phyloP scores from a whole-genome alignment of 331 rosid genomes.

The Malus hybrid region DNA sequence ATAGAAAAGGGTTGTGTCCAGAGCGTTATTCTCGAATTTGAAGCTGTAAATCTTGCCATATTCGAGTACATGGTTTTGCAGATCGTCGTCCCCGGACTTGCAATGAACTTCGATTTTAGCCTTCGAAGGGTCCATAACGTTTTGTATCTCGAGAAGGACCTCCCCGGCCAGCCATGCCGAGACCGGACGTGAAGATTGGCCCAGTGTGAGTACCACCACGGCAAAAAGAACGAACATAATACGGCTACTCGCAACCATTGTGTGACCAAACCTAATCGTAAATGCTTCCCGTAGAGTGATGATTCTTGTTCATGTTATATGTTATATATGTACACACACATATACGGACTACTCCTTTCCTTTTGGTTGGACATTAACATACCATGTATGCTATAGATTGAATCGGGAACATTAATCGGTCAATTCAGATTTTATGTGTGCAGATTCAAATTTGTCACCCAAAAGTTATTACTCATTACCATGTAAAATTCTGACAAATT shows the following conservation, averaged over 20 bases:
- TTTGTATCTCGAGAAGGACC: not conserved
- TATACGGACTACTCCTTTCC: no score
- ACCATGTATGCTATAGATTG: not conserved
- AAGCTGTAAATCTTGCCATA: not conserved
- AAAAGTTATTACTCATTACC: no score
- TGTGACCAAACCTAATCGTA: no score
- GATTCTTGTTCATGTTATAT: not conserved
- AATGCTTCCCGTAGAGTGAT: not conserved
- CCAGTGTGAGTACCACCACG: not conserved
- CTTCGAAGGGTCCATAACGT: not conserved
- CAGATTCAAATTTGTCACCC: not conserved
- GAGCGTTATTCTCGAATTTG: not conserved
- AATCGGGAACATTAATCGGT: not conserved
- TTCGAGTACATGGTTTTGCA: not conserved
- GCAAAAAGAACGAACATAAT: not conserved
- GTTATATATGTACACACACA: not conserved
- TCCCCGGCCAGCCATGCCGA: not conserved
- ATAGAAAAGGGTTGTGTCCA: not conserved
- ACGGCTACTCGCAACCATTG: not conserved
- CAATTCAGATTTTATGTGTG: not conserved
- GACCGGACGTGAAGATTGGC: not conserved
- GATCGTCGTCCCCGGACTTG: not conserved
- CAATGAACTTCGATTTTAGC: not conserved
- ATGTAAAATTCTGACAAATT: no score
- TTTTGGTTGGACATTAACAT: not conserved